These are phyloP conservation scores for Erysiphe pulchra DNA, from an alignment of 2,329 filamentous ascomycete species.

Conservation along the genomic window DNA sequence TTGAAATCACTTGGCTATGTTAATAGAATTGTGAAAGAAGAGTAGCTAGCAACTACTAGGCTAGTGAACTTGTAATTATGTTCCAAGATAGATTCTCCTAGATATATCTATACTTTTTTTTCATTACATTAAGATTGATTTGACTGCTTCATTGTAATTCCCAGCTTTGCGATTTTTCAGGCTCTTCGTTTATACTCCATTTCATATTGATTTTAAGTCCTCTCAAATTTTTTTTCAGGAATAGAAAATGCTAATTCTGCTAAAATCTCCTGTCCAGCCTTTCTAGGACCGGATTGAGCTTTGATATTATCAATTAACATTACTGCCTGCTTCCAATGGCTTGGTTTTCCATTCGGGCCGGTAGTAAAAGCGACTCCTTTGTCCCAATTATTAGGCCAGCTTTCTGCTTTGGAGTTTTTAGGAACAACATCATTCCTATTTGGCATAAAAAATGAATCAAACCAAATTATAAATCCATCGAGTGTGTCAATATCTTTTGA, in stretches of 20 bases:
- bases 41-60: too few relatives aligned
- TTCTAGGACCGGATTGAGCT: conserved; percentile 20
- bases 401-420: conserved; percentile 28
- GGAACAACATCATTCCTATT: conserved; percentile 22
- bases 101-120: not conserved
- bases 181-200: conserved; percentile 21
- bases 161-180: conserved; percentile 10
- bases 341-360: conserved; percentile 47
- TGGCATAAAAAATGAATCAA: conserved; percentile 74
- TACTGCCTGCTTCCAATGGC: conserved; percentile 78
- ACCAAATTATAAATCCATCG: conserved; percentile 83
- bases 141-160: conserved; percentile 11
- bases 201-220: conserved; percentile 36
- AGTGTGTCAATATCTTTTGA: conserved; percentile 36
- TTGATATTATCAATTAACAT: conserved; percentile 34
- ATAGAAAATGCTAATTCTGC: conserved; percentile 49
- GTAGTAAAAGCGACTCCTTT: conserved; percentile 69
- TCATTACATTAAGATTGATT: not conserved
- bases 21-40: too few relatives aligned
- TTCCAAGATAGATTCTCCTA: too few relatives aligned
- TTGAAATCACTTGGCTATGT: too few relatives aligned
- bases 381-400: conserved; percentile 29
- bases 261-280: conserved; percentile 29
- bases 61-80: too few relatives aligned
- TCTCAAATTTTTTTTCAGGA: conserved; percentile 40